Base-by-base conservation (phyloP, 306 rosid genomes). In the Casuarina glauca region DNA sequence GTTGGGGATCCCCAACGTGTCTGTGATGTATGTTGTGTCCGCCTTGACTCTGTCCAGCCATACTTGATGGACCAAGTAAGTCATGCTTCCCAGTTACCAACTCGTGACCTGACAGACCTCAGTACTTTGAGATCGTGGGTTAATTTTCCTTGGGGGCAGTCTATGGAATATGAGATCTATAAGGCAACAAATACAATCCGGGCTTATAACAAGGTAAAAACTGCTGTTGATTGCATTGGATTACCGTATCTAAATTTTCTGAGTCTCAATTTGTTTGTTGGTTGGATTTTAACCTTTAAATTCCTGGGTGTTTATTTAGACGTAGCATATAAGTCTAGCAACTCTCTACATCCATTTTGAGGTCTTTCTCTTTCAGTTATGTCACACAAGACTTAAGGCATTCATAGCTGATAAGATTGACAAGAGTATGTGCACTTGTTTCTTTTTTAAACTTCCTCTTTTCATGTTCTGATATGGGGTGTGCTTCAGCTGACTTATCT, bases 131-230 rank as follows among this genome's bases (percentile, higher is more conserved):
- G 99, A 81, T 93, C 98, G 2, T 93, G 98, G 99, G 76, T 88
- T 82, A 96, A 96, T 84, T 83, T 96, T 80, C 99, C 99, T 19
- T 93, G 97, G 97, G 98, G 96, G 19, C 96, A 82, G 86, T 88
- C 94, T 76, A 96, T 96, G 98, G 97, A 90, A 81, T 86, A 85
- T 83, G 99, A 96, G 88, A 91, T 96, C 78, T 96, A 96, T 80
- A 96, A 96, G 84, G 96, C 97, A 3, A 73, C 97, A 45, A 96
- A 88, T 72, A 82, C 97, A 9, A 80, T 96, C 74, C 91, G 86
- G 72, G 87, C 85, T 71, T 96, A 90, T 78, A 87, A 80, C 75
- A 82, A 69, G 94, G 98, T 91, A 81, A 66, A 57, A 39, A 42
- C 51, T 76, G 16, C 69, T 46, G 54, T 49, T 46, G 13, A 53